Evolutionary conservation across 2,329 filamentous ascomycete species (phyloP), one percentile per base, ranked within the genome.

Genomic region (Fusarium oxysporum): DNA sequence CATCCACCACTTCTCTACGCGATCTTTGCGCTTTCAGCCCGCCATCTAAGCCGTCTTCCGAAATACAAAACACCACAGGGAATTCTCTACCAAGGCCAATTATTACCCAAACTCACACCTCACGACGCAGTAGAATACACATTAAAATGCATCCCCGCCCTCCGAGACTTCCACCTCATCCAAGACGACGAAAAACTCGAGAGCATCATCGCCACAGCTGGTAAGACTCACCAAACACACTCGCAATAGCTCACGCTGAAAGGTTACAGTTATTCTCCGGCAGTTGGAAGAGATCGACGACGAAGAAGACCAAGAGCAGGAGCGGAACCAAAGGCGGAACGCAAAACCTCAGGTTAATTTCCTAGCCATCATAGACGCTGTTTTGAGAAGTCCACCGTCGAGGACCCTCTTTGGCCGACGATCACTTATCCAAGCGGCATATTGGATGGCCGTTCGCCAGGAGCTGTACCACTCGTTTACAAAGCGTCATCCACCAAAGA

Each of bases 401-500:
- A 77, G 80, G 56, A 77, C 80, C 23, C 77, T 82, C n/a, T 82
- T 83, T 40, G 78, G 79, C 2, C 78, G 77, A 30, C 72, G 81
- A 37, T 80, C 81, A 30, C 74, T 84, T 19, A 81, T 83, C 56
- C 82, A 82, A 45, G 82, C 82, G 1, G 79, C 82, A 11, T 84
- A 84, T 60, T 84, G 82, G 82, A 83, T 84, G 78, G 82, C 82
- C 5, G 76, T 84, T 25, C 61, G 82, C 33, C 82, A 84, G 58
- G 82, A 84, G 45, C 82, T 84, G 8, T 84, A 82, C 62, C 81
- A 84, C 54, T 83, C 82, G 0, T 82, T 84, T 41, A 84, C 82
- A 5, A 79, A 81, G 37, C 76, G 78, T 12, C 80, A 83, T 16
- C 77, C 82, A 1, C 82, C 82, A 0, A 81, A 83, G 68, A 78